Conservation (phyloP, 148 eudicot genomes). For the Salicornia ramosissima region DNA sequence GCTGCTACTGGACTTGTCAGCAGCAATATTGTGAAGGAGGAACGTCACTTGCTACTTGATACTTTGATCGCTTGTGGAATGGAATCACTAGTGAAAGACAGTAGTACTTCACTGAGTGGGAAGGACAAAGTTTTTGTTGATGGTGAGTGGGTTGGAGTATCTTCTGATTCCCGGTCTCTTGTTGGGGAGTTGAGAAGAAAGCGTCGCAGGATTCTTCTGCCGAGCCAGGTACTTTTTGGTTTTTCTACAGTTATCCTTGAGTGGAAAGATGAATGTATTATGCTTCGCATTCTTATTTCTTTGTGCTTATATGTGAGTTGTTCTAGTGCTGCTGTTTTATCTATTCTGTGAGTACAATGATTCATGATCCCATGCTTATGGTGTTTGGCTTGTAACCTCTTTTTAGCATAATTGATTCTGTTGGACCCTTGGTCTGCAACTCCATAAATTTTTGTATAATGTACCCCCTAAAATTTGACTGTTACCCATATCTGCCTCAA, state of each 20-base stretch:
- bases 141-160: conserved; percentile 88
- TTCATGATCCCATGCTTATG: background rate
- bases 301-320: background rate
- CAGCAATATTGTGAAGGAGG: conserved; percentile 33
- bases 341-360: background rate
- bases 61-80: conserved; percentile 55
- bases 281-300: background rate
- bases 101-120: conserved; percentile 43
- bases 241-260: background rate
- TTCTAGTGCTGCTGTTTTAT: background rate
- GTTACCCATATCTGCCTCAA: background rate
- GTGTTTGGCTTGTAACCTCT: background rate
- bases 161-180: conserved; percentile 54
- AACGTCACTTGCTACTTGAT: conserved; percentile 29
- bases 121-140: conserved; percentile 64
- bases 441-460: too few relatives aligned
- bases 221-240: conserved; percentile 49
- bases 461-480: background rate
- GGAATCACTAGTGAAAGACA: conserved; percentile 58
- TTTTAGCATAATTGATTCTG: background rate
- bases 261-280: background rate
- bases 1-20: conserved; percentile 84
- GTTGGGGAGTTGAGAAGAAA: conserved; percentile 52
- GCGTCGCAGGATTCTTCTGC: conserved; percentile 51
- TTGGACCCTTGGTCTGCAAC: background rate